Evolutionary conservation across 1,139 yeast species (phyloP), one percentile per base, ranked within the genome.

Genomic region (Komagataea norvegica): DNA sequence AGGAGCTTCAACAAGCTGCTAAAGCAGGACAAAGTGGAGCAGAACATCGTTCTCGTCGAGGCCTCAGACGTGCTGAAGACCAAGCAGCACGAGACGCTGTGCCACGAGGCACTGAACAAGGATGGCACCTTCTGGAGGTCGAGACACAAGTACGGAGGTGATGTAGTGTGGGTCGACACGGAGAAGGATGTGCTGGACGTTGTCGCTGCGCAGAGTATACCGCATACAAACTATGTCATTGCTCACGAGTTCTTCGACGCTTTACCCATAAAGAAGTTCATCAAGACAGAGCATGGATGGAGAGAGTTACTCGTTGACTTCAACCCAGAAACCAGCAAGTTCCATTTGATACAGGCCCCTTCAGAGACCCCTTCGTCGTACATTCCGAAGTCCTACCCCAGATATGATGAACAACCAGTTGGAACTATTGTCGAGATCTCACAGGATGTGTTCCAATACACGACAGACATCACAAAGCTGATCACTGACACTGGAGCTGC

Each of bases 171-270:
- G 95, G 68, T 73, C n/a, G 85, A 79, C 43, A 77, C 80, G 13
- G 84, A 83, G 41, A 68, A 69, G 43, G 81, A 77, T 42, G 58
- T 79, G 9, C 61, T 64, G 8, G 25, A 31, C 8, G 24, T 22
- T 13, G 19, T 26, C 8, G 55, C 59, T 1, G 65, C 64, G 5
- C 49, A 59, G 2, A 44, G 48, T 3, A 26, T 36, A 0, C 40
- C 41, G 11, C 38, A 42, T 15, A 73, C 86, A 26, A 81, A 84
- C 44, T 85, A 74, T 54, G 67, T 84, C 8, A 56, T 86, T 38
- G 94, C 94, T 0, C 95, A 86, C 56, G 95, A 86, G 56, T 86
- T 86, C 52, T 86, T 82, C 55, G 95, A 86, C 61, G 95, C 95
- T 0, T 65, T 86, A 42, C 95, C 95, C 0, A 79, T 86, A 19